These are phyloP conservation scores for Taiozyma sp. DNA, from an alignment of 1,139 yeast species.

Conservation along the genomic window DNA sequence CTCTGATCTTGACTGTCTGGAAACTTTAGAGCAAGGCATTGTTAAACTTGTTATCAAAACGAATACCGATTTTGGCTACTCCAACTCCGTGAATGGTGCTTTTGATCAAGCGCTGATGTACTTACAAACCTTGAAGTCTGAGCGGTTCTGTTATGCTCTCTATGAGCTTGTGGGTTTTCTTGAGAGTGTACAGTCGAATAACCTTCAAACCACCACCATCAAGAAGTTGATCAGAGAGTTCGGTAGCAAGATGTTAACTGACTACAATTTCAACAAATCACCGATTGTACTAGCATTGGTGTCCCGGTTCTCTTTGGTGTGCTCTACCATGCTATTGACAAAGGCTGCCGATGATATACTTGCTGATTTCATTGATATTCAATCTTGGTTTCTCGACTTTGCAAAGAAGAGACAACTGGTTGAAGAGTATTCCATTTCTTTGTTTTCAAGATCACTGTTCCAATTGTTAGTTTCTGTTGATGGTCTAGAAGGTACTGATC, in stretches of 20 bases:
- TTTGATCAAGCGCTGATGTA: conserved; percentile 12
- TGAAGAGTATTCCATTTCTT: conserved; percentile 7
- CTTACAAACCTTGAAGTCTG: conserved; percentile 5
- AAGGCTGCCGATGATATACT: conserved; percentile 7
- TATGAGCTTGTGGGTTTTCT: conserved; percentile 7
- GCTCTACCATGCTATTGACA: conserved; percentile 3
- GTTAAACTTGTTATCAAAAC: conserved; percentile 5
- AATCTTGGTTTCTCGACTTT: conserved; percentile 9
- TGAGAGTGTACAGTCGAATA: conserved; percentile 1
- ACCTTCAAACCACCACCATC: conserved; percentile 6
- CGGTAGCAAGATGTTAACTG: conserved; percentile 13
- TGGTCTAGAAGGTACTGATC: conserved; percentile 2
- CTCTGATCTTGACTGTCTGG: conserved; percentile 6
- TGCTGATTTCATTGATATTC: conserved; percentile 14
- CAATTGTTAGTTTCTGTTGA: conserved; percentile 1
- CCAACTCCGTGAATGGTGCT: conserved; percentile 2
- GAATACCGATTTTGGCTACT: conserved; percentile 5
- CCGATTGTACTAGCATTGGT: conserved; percentile 10
- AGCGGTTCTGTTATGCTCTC: conserved; percentile 9
- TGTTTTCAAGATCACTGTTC: conserved; percentile 5
- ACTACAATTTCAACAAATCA: conserved; percentile 11
- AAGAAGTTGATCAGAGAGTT: conserved; percentile 9
- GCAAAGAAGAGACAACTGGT: conserved; percentile 7
- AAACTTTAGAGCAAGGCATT: conserved; percentile 8
- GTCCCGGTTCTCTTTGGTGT: conserved; percentile 5